Evolutionary conservation across 805 yeast species (phyloP).

Genomic region (Kodamaea restingae): DNA sequence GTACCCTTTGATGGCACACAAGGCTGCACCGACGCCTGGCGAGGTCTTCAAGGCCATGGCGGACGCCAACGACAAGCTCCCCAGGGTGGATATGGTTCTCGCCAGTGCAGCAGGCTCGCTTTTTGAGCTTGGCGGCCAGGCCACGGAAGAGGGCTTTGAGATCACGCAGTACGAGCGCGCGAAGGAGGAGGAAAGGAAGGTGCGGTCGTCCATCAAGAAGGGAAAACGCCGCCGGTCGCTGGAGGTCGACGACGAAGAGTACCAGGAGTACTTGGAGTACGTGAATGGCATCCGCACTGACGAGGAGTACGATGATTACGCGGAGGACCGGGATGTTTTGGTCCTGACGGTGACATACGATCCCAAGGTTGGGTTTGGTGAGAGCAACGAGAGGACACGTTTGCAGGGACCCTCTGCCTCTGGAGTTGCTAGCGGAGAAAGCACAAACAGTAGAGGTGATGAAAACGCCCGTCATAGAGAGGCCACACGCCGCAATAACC

Average conservation of each 20-base stretch:
- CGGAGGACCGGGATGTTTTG: not conserved
- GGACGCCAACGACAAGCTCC: constrained; percentile 34
- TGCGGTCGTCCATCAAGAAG: constrained; percentile 1
- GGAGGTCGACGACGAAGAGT: constrained; percentile 14
- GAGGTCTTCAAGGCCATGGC: constrained; percentile 35
- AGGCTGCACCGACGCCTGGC: constrained; percentile 30
- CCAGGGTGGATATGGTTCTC: constrained; percentile 41
- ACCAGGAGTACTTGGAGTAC: constrained; percentile 23
- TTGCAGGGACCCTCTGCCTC: no score
- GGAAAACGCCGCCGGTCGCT: constrained; percentile 8
- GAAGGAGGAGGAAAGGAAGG: constrained; percentile 7
- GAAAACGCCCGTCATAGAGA: no score
- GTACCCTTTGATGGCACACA: constrained; percentile 36
- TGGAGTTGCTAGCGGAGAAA: no score
- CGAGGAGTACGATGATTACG: constrained; percentile 1
- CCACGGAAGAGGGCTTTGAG: constrained; percentile 30
- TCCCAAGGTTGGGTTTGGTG: not conserved
- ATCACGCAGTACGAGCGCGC: constrained; percentile 7
- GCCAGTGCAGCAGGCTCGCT: constrained; percentile 46
- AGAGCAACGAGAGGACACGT: not conserved
- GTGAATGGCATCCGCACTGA: constrained; percentile 14
- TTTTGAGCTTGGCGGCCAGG: constrained; percentile 32
- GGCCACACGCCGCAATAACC: no score
- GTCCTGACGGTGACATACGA: not conserved
- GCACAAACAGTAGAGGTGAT: no score